A percentile compares a stretch with the other conserved stretches of the same genome.
Conservation (phyloP, 2,329 filamentous ascomycete genomes). For the Pseudogymnoascus sp. region DNA sequence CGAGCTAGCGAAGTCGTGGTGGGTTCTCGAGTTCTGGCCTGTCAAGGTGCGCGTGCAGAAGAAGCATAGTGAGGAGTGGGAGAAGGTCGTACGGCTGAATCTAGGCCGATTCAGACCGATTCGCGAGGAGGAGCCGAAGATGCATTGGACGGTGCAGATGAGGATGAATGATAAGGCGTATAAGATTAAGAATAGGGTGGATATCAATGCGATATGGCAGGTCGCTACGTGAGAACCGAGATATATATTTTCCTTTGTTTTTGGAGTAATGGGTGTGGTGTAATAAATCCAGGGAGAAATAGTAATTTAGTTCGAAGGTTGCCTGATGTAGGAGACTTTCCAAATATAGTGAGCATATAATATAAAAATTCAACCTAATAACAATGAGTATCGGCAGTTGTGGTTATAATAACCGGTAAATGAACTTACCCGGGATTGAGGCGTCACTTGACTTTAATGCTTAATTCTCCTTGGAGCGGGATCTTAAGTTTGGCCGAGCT, state of each 20-base stretch:
- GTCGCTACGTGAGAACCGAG: slow-evolving; percentile 10
- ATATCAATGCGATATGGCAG: slow-evolving; percentile 30
- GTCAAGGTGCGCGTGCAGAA: slow-evolving; percentile 33
- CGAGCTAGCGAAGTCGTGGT: slow-evolving; percentile 33
- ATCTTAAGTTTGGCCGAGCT: background rate
- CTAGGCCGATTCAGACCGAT: slow-evolving; percentile 32
- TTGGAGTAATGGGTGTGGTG: background rate
- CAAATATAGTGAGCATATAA: background rate
- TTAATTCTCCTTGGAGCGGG: slow-evolving; percentile 1
- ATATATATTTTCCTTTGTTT: background rate
- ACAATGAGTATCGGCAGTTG: background rate
- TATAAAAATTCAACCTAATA: background rate
- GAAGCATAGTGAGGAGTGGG: slow-evolving; percentile 29
- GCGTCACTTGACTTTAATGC: background rate
- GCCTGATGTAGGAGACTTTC: background rate
- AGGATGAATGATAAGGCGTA: slow-evolving; percentile 31
- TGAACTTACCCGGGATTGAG: background rate
- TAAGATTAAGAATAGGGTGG: slow-evolving; percentile 26
- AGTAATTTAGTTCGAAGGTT: background rate
- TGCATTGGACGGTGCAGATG: slow-evolving; percentile 39
- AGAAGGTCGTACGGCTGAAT: slow-evolving; percentile 33
- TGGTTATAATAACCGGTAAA: background rate
- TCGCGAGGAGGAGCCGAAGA: slow-evolving; percentile 31
- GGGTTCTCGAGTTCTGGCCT: slow-evolving; percentile 38
- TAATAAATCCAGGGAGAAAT: background rate